Evolutionary conservation across 2,329 filamentous ascomycete genomes (phyloP), one percentile per base, ranked within the genome.

Genomic region (Colletotrichum eleusines): DNA sequence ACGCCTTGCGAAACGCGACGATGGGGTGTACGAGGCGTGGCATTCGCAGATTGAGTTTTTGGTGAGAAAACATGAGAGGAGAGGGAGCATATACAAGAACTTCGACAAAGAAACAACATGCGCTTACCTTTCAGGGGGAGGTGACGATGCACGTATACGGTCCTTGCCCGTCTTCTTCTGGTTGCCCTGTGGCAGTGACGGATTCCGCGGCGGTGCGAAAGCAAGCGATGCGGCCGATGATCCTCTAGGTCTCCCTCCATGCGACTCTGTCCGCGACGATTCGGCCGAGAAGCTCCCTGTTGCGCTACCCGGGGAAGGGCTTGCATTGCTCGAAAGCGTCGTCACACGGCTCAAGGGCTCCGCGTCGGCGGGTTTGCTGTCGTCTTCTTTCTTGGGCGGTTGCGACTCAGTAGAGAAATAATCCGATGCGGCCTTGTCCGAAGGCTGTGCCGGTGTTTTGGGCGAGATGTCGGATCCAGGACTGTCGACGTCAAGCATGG

Each of bases 61-160:
- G 31, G 33, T 18, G 16, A 38, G 11, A 16, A 6, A 3, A 4
- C 3, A 9, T 1, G 23, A 33, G 42, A 40, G 18, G 3, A 50
- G 35, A 16, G 31, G 23, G 9, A 23, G 14, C n/a, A n/a, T n/a
- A 63, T 26, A 8, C 26, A 31, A 7, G 8, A 42, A 46, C 31
- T 42, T 18, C 55, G n/a, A 50, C 66, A 69, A 63, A 68, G 48
- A 55, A 51, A 64, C 42, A 31, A 14, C 33, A 28, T 63, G 51
- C 16, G 73, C 83, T 81, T 80, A 88, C 86, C 84, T 86, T 68
- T 78, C 74, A 71, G 85, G 84, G 40, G 84, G 81, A 31, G 87
- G 86, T 33, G 86, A 88, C 46, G 81, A 84, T 31, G 78, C 82
- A 65, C 84, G 78, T 57, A 84, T 83, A 31, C 84, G 81, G 61